phyloP scores from a whole-genome alignment of 2,329 filamentous ascomycete genomes.

The Cladosporium sp. region DNA sequence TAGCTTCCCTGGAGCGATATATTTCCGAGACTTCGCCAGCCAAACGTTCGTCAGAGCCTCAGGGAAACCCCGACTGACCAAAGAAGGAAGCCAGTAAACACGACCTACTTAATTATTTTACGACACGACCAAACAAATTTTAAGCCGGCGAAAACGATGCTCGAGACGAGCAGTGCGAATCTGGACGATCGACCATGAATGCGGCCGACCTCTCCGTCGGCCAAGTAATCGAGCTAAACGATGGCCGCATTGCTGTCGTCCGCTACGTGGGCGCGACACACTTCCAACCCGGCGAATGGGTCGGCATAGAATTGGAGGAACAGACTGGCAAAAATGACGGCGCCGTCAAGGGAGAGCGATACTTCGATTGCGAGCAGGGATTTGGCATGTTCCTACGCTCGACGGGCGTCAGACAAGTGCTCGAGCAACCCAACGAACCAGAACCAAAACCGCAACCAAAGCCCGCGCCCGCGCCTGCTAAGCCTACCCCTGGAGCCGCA shows the following conservation, averaged over 20 bases:
- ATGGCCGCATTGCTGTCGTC: conserved; percentile 72
- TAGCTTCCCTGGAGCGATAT: not conserved
- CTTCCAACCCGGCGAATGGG: conserved; percentile 80
- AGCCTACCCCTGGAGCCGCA: conserved; percentile 25
- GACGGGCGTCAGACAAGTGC: conserved; percentile 56
- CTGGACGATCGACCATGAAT: conserved; percentile 24
- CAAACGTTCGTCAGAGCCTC: not conserved
- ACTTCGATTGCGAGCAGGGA: conserved; percentile 71
- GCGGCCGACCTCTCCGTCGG: conserved; percentile 45
- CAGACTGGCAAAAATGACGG: conserved; percentile 90
- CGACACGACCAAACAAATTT: not conserved
- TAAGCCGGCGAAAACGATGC: not conserved
- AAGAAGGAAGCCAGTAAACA: not conserved
- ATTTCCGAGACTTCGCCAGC: not conserved
- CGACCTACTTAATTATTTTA: not conserved
- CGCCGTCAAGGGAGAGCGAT: conserved; percentile 78
- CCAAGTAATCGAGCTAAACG: conserved; percentile 72
- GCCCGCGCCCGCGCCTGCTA: conserved; percentile 12
- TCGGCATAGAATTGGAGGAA: conserved; percentile 83
- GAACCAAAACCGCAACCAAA: conserved; percentile 11
- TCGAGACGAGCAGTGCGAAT: not conserved
- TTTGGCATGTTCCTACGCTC: conserved; percentile 86
- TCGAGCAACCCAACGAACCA: conserved; percentile 24
- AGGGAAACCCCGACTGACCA: not conserved
- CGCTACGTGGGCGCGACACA: conserved; percentile 76